phyloP scores from a whole-genome alignment of 352 stramenopile genomes.

The Globisporangium spiculum region DNA sequence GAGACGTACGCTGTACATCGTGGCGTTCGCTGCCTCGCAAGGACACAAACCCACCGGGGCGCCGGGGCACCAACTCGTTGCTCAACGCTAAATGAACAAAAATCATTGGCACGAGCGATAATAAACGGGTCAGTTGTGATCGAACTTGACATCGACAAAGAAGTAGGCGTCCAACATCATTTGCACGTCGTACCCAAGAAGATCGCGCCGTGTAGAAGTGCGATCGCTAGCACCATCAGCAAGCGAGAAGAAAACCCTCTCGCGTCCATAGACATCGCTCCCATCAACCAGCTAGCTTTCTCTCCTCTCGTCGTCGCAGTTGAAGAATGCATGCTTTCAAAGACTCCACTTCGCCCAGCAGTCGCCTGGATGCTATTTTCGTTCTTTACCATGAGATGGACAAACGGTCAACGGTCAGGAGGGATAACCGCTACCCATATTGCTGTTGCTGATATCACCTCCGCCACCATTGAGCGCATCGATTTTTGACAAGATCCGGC shows the following conservation, averaged over 20 bases:
- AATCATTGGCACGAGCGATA: not conserved
- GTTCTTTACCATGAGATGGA: not conserved
- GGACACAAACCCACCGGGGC: not conserved
- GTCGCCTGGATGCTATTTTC: conserved; percentile 1
- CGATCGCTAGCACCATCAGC: conserved; percentile 4
- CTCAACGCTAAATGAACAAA: not conserved
- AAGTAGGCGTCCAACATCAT: not conserved
- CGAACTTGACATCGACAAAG: not conserved
- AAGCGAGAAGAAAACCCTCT: not conserved
- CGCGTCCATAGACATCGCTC: not conserved
- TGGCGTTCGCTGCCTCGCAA: conserved; percentile 6
- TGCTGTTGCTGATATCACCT: not conserved
- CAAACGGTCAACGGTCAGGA: not conserved
- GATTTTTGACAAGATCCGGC: conserved; percentile 60
- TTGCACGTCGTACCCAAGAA: conserved; percentile 12
- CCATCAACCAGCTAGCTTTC: too few relatives aligned
- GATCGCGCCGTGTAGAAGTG: conserved; percentile 6
- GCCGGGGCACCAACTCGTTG: conserved; percentile 7
- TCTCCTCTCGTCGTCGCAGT: not conserved
- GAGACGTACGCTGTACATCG: conserved; percentile 9
- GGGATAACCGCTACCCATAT: not conserved
- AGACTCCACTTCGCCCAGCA: not conserved
- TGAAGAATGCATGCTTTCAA: not conserved
- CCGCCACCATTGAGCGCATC: conserved; percentile 23
- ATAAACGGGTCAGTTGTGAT: not conserved